Conservation (phyloP, 805 yeast genomes). For the Candida piceae region DNA sequence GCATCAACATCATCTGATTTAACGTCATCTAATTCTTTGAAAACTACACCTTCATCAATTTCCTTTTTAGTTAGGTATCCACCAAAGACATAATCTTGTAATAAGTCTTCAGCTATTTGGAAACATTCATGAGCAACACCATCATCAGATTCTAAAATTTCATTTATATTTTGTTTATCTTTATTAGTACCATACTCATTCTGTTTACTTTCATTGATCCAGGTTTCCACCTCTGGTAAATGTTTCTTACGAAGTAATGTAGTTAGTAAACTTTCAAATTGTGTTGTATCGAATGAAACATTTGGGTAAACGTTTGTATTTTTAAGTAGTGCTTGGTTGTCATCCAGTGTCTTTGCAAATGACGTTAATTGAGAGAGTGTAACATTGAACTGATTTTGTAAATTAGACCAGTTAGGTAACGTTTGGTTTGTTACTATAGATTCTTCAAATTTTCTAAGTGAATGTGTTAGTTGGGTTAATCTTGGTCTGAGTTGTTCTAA, state of each 20-base stretch:
- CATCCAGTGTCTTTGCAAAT: constrained; percentile 62
- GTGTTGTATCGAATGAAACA: constrained; percentile 77
- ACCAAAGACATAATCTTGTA: constrained; percentile 54
- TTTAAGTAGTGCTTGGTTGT: constrained; percentile 52
- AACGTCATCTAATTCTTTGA: constrained; percentile 29
- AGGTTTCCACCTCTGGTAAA: constrained; percentile 83
- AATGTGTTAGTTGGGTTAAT: constrained; percentile 56
- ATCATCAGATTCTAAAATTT: constrained; percentile 40
- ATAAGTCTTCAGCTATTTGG: constrained; percentile 44
- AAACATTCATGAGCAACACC: constrained; percentile 69
- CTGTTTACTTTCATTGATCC: constrained; percentile 50
- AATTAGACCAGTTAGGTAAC: constrained; percentile 50
- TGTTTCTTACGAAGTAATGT: constrained; percentile 84
- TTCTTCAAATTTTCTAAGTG: constrained; percentile 51
- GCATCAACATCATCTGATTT: constrained; percentile 5
- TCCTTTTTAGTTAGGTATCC: constrained; percentile 57
- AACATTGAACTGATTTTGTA: constrained; percentile 82
- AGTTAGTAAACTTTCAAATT: constrained; percentile 76
- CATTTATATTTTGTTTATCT: constrained; percentile 19
- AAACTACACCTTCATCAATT: constrained; percentile 24
- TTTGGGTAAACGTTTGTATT: constrained; percentile 79
- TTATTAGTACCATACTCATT: background rate
- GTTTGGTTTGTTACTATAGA: constrained; percentile 40
- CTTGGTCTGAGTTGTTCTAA: constrained; percentile 60
- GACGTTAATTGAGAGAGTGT: constrained; percentile 78